Evolutionary conservation across 1,139 yeast genomes (phyloP), one percentile per base, ranked within the genome.

Genomic region (Candida sojae): DNA sequence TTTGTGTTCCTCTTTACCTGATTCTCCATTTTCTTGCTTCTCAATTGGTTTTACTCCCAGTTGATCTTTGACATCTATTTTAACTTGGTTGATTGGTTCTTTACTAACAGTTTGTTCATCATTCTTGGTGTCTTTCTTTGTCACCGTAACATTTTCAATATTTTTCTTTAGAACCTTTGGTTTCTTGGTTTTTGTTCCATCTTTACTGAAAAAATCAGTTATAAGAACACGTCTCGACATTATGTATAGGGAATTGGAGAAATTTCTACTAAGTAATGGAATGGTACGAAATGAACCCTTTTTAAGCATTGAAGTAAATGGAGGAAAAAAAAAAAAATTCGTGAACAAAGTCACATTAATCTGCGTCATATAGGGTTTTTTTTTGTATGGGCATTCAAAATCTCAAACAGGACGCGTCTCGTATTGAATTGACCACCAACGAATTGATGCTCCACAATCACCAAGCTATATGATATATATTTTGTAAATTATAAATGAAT

Each of bases 141-240:
- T 31, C 5, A 11, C 37, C 5, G n/a, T 35, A 12, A 12, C 12
- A 13, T n/a, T 44, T 28, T 9, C 10, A 25, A 13, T 39, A 31
- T 42, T 35, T n/a, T 11, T 17, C 17, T 11, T 32, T 17, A 11
- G 30, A 5, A 28, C 6, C 11, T 31, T 40, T 32, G 9, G 31
- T 37, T 17, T 32, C 28, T 42, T 45, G 25, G 40, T 17, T 25
- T 40, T 33, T 29, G 26, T 13, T 4, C 33, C 30, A 26, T 45
- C 40, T 21, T 46, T 48, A 26, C 44, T 45, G 43, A 52, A 53
- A 37, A 52, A 53, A 43, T 53, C 56, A 29, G 56, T 53, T 12
- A 53, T 53, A 26, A 53, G 45, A 12, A 53, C 39, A 34, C 56
- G 46, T 39, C 52, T 53, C 21, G 51, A 45, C 54, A 52, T 52